phyloP scores from a whole-genome alignment of 1,139 yeast species.

The Pichia cactophila region DNA sequence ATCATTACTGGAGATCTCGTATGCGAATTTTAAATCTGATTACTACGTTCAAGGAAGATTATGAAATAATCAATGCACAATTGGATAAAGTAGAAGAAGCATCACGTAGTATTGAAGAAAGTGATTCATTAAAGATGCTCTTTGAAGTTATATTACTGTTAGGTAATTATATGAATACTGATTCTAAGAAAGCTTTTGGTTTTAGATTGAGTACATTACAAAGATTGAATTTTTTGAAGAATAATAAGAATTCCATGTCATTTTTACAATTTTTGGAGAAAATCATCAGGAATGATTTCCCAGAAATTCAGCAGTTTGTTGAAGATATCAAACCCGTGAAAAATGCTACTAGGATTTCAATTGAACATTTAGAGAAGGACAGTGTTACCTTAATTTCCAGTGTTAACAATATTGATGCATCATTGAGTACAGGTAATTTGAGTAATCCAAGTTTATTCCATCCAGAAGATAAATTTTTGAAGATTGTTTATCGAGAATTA shows the following conservation, averaged over 20 bases:
- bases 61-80: constrained; percentile 55
- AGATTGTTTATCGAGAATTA: constrained; percentile 54
- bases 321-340: constrained; percentile 53
- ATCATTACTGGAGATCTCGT: constrained; percentile 76
- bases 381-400: constrained; percentile 51
- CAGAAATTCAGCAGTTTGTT: constrained; percentile 52
- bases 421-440: constrained; percentile 67
- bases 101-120: constrained; percentile 50
- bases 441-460: constrained; percentile 71
- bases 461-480: constrained; percentile 59
- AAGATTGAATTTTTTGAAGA: constrained; percentile 68
- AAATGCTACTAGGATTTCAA: constrained; percentile 56
- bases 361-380: constrained; percentile 59
- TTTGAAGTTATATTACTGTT: constrained; percentile 74
- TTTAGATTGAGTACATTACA: constrained; percentile 70
- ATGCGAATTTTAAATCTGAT: constrained; percentile 60
- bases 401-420: constrained; percentile 61
- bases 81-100: constrained; percentile 59
- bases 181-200: constrained; percentile 73
- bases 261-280: constrained; percentile 76
- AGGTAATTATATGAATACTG: constrained; percentile 80
- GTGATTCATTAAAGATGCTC: constrained; percentile 53
- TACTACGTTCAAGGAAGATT: constrained; percentile 60
- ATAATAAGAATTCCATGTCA: constrained; percentile 69
- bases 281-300: constrained; percentile 58